Base-by-base conservation (phyloP, 2,329 filamentous ascomycete genomes). In the Bisporella sp. region DNA sequence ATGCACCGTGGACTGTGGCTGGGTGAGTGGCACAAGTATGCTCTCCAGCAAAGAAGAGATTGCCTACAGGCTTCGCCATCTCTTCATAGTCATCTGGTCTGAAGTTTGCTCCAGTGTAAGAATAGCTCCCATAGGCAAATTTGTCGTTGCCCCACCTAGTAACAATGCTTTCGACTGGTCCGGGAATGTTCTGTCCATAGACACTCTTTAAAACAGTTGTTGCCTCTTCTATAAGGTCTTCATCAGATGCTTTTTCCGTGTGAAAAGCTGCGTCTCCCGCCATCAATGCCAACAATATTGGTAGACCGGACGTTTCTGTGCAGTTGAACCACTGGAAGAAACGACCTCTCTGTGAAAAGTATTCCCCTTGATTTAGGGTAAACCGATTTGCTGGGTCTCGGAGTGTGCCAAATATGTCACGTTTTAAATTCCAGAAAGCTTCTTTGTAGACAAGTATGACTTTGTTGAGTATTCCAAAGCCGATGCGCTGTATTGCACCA, bases 261-360 rank as follows among this genome's bases (percentile, higher is more conserved):
- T 95, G 87, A 59, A 90, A 88, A 12, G 91, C 93, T 21, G 95
- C 89, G 59, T 96, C 89, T 28, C 93, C 93, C 46, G 92, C 92
- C 92, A 99, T 96, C 31, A 99, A 77, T 6, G 89, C 93, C 54
- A 97, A 82, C 29, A 96, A 76, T 47, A 90, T 89, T 1, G 88
- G 93, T 35, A 95, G 74, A 1, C 95, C 95, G 43, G 87, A 90
- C 3, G 89, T 95, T 59, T 89, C 88, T 53, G 90, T 85, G 49
- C 90, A 89, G 62, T 99, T 97, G 80, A 96, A 97, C 80, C 96
- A 97, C 60, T 99, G 81, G 63, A 97, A 99, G 69, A 96, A 96
- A 29, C 91, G 85, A n/a, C 92, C 92, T 48, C 92, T 82, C 54
- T 82, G 84, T 4, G 78, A 73, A 5, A 82, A 75, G 62, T 97